Base-by-base conservation (phyloP, 345 rosid genomes). In the Ricinus communis region DNA sequence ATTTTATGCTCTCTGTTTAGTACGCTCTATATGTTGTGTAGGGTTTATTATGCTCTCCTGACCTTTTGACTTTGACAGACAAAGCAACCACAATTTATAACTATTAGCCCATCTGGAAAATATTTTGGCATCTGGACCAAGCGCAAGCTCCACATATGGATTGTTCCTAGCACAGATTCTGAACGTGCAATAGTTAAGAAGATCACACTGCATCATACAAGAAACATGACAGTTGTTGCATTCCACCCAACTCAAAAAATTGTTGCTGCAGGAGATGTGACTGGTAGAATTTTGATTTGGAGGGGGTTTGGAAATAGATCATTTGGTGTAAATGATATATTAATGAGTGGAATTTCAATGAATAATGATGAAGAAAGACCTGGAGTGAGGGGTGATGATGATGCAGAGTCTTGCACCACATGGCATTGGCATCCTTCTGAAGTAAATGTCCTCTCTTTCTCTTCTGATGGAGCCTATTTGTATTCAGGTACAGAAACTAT, bases 251-350 rank as follows among this genome's bases (percentile, higher is more conserved):
- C 79, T 25, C 86, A 95, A 77, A 87, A 87, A 65, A 81, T 90
- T 76, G 74, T 95, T 55, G 98, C 89, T 31, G 97, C 91, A 14
- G 99, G 98, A 68, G 99, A 95, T 87, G 86, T 79, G 45, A 89
- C 96, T 0, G 99, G 99, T 59, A 90, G 99, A 82, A 82, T 95
- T 77, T 85, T 95, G 71, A 81, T 89, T 50, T 95, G 97, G 97
- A 95, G 98, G 79, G 87, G 87, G 64, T 81, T 85, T 65, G 99
- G 99, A 62, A 82, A 81, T 70, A 85, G 75, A 75, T 71, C 80
- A 46, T 85, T 85, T 83, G 66, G 81, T 27, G 62, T 3, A 9
- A 70, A 75, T 68, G 79, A 80, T 52, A 76, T 47, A 50, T 50
- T 41, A 75, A 57, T 22, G 50, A 77, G 69, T 62, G 72, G 50